Evolutionary conservation across 148 eudicot species (phyloP), one percentile per base, ranked within the genome.

Genomic region (Silene latifolia): DNA sequence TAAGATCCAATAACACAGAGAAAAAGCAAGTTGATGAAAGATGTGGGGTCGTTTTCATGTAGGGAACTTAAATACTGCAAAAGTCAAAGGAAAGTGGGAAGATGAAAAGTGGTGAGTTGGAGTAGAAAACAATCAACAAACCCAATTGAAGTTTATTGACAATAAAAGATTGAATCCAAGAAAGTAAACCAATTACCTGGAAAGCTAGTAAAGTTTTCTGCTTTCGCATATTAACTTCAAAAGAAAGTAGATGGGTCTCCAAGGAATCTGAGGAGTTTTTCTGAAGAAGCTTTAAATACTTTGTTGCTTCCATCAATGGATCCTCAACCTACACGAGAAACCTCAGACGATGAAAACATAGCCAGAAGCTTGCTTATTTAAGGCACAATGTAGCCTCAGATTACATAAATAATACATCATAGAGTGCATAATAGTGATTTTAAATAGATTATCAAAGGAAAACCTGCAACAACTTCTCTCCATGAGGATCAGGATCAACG

Each of bases 151-250:
- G 29, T 39, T 32, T 53, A 57, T 13, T 19, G 9, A 39, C 18
- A 5, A 53, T 46, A 27, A 27, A 47, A 79, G 39, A 29, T 57
- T 29, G 3, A 57, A 65, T 14, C 9, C 51, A 61, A 54, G 11
- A 23, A 46, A 24, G 64, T 63, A 35, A 44, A 73, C 42, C 32
- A 73, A 51, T 53, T 76, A 92, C 99, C 99, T 95, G 99, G 63
- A 95, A 84, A 54, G 99, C 96, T 42, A 95, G 94, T 67, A 95
- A 82, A 69, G 84, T 80, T 77, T 85, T 95, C 82, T 89, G 87
- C 86, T 87, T 95, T 82, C 99, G 90, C 94, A 95, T 89, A 76
- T 92, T 87, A 42, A 95, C 86, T 86, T 92, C 96, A 80, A 95
- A 95, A 21, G 99, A 86, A 24, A 95, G 90, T 80, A 89, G 73